phyloP scores from a whole-genome alignment of 257 asterid genomes.

The Thymus mandschuricus region DNA sequence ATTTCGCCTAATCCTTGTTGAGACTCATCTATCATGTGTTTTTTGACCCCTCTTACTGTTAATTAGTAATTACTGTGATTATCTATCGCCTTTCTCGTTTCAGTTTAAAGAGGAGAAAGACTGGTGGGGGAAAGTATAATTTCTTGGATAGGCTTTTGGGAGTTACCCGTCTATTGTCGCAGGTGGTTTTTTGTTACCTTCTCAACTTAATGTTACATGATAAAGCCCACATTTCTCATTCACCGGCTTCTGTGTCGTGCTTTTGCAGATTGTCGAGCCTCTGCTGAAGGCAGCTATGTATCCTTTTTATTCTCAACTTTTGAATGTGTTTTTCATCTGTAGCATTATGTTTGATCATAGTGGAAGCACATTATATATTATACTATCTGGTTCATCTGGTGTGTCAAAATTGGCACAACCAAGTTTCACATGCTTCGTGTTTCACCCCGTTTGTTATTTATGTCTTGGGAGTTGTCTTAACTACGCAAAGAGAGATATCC shows the following conservation, averaged over 20 bases:
- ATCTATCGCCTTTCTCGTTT: slow-evolving; percentile 7
- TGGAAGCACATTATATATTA: background rate
- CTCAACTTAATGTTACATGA: background rate
- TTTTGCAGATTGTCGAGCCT: slow-evolving; percentile 87
- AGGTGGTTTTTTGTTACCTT: slow-evolving; percentile 41
- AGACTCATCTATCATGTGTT: background rate
- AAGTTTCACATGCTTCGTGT: too few relatives aligned
- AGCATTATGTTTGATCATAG: slow-evolving; percentile 5
- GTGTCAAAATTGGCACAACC: background rate
- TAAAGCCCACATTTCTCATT: slow-evolving; percentile 12
- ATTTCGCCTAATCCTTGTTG: background rate
- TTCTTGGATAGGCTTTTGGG: slow-evolving; percentile 87
- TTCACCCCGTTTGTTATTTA: too few relatives aligned
- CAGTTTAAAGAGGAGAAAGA: slow-evolving; percentile 82
- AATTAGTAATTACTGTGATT: background rate
- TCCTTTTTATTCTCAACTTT: slow-evolving; percentile 49
- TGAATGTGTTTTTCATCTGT: background rate
- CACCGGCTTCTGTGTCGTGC: slow-evolving; percentile 23
- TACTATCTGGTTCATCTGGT: background rate
- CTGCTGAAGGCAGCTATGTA: slow-evolving; percentile 83
- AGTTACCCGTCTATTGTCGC: slow-evolving; percentile 67
- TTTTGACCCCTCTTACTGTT: background rate
- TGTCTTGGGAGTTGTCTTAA: slow-evolving; percentile 36
- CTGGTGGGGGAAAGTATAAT: slow-evolving; percentile 57
- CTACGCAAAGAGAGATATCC: slow-evolving; percentile 71